These are phyloP conservation scores for Cucumis melo DNA, from an alignment of 306 rosid species.

Conservation along the genomic window DNA sequence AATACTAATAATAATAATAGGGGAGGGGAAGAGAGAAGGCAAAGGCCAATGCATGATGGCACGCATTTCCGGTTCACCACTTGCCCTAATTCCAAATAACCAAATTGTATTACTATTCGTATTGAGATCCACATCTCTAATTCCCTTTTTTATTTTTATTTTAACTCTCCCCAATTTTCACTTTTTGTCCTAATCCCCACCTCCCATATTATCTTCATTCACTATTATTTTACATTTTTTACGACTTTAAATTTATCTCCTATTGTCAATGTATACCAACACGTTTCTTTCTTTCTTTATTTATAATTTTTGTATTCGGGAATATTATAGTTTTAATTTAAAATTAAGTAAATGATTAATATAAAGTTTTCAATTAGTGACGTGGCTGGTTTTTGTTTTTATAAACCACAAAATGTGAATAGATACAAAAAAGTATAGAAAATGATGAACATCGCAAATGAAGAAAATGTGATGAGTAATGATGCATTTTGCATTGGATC, in stretches of 20 bases:
- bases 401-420: not conserved
- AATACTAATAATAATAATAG: not conserved
- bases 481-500: not conserved
- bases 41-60: slow-evolving; percentile 8
- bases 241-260: not conserved
- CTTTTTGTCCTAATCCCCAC: not conserved
- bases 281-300: too few species aligned
- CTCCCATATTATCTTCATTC: not conserved
- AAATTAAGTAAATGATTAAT: not conserved
- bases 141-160: not conserved
- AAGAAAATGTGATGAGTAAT: not conserved
- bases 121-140: not conserved
- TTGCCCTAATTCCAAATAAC: not conserved
- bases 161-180: not conserved
- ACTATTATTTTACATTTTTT: not conserved
- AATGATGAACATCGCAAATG: not conserved
- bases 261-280: not conserved
- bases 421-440: not conserved
- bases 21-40: not conserved
- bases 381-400: too few species aligned
- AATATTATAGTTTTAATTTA: not conserved
- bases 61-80: slow-evolving; percentile 7
- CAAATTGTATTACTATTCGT: not conserved
- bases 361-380: not conserved
- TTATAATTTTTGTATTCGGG: too few species aligned